These are phyloP conservation scores for Neurospora hispaniola DNA, from an alignment of 495 filamentous ascomycete genomes.

Conservation along the genomic window DNA sequence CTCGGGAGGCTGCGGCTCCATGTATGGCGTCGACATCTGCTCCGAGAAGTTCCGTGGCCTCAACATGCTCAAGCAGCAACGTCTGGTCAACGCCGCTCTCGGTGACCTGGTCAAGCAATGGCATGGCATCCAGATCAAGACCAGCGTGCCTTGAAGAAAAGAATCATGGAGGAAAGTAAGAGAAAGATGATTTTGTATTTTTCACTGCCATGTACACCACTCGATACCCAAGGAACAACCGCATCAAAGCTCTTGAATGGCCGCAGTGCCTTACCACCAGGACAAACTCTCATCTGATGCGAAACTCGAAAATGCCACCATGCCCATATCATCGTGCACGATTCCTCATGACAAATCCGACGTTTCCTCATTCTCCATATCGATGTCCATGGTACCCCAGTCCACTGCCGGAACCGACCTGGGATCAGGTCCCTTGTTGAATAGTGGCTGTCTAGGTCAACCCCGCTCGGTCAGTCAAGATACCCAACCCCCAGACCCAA, in stretches of 20 bases:
- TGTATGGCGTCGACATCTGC: conserved; percentile 65
- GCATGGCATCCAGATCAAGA: conserved; percentile 68
- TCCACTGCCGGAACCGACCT: background rate
- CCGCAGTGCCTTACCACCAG: background rate
- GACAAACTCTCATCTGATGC: background rate
- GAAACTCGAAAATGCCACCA: background rate
- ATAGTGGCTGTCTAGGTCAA: background rate
- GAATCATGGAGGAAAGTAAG: background rate
- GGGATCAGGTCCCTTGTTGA: background rate
- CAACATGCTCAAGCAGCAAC: conserved; percentile 60
- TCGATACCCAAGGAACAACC: conserved; percentile 2
- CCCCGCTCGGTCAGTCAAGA: background rate
- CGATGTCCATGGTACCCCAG: background rate
- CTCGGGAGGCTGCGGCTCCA: conserved; percentile 66
- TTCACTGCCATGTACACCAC: background rate
- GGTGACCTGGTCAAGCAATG: conserved; percentile 61
- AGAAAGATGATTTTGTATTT: background rate
- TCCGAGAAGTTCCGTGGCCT: conserved; percentile 54
- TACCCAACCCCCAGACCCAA: background rate
- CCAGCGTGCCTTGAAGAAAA: conserved; percentile 31
- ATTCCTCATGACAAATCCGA: background rate
- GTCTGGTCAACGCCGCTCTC: conserved; percentile 56
- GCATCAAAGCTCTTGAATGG: background rate
- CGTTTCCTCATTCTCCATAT: background rate
- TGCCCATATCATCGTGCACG: background rate